A percentile compares a stretch with the other conserved stretches of the same genome.
These are phyloP conservation scores for Termitomyces sp. DNA, from an alignment of 768 basidiomycete species.

Conservation along the genomic window DNA sequence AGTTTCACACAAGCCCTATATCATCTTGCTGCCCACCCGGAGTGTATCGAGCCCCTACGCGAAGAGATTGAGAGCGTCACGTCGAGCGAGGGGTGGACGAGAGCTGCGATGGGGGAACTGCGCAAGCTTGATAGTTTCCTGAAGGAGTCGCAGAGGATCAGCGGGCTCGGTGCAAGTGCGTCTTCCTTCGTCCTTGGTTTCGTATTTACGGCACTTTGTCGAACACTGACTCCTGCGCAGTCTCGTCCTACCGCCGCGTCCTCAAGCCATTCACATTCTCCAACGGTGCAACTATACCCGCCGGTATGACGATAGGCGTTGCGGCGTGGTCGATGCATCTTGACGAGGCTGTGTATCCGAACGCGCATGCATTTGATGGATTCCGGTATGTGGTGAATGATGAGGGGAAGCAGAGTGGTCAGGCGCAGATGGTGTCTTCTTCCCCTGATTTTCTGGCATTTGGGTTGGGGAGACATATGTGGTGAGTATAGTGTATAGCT, in stretches of 20 bases:
- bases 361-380: slow-evolving; percentile 32
- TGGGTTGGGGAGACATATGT: slow-evolving; percentile 23
- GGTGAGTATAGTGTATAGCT: slow-evolving; percentile 7
- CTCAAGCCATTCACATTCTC: slow-evolving; percentile 20
- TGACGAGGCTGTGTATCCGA: slow-evolving; percentile 2
- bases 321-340: slow-evolving; percentile 6
- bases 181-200: background rate
- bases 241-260: slow-evolving; percentile 13
- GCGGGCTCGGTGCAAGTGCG: slow-evolving; percentile 22
- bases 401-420: slow-evolving; percentile 14
- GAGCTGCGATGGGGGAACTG: slow-evolving; percentile 28
- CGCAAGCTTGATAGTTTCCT: slow-evolving; percentile 39
- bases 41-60: slow-evolving; percentile 27
- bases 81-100: slow-evolving; percentile 30
- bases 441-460: slow-evolving; percentile 25
- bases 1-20: slow-evolving; percentile 30
- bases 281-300: slow-evolving; percentile 18
- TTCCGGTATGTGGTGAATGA: slow-evolving; percentile 32
- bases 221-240: slow-evolving; percentile 3
- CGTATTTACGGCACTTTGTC: too few relatives aligned
- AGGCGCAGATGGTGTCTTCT: slow-evolving; percentile 26
- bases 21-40: slow-evolving; percentile 29
- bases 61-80: slow-evolving; percentile 37
- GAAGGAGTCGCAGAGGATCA: slow-evolving; percentile 29
- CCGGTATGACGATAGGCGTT: slow-evolving; percentile 15